A percentile compares a stretch with the other conserved stretches of the same genome.
These are phyloP conservation scores for Thermothelomyces thermophilus DNA, from an alignment of 2,329 filamentous ascomycete species.

Conservation along the genomic window DNA sequence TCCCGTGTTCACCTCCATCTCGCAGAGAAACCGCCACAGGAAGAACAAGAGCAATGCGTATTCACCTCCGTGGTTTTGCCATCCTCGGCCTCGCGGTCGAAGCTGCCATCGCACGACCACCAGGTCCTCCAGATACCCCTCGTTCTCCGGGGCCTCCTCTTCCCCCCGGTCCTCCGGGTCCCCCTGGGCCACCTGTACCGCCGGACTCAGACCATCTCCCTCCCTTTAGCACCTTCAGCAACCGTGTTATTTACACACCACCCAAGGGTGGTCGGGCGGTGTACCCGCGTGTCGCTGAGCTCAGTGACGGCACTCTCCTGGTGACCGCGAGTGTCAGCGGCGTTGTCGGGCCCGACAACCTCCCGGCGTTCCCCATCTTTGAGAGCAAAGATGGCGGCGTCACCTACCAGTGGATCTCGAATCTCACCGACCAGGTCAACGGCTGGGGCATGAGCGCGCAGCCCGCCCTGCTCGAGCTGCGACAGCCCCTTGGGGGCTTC, in stretches of 20 bases:
- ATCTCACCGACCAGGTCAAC: slow-evolving; percentile 57
- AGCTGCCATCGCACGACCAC: background rate
- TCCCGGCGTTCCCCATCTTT: slow-evolving; percentile 43
- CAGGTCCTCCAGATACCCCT: background rate
- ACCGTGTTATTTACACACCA: slow-evolving; percentile 20
- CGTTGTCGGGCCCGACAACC: background rate
- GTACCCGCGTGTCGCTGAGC: slow-evolving; percentile 21
- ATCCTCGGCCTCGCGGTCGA: slow-evolving; percentile 4
- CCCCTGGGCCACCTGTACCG: background rate
- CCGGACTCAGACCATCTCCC: background rate
- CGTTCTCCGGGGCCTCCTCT: no score
- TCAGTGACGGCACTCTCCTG: slow-evolving; percentile 22
- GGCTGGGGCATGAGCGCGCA: slow-evolving; percentile 62
- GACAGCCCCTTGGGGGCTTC: slow-evolving; percentile 49
- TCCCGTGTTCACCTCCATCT: no score
- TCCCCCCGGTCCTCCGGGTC: background rate
- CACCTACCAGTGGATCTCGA: slow-evolving; percentile 56
- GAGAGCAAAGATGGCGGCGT: slow-evolving; percentile 45
- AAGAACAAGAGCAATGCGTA: no score
- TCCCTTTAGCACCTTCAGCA: slow-evolving; percentile 8
- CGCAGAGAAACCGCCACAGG: no score
- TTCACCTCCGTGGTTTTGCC: no score
- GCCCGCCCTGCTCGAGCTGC: slow-evolving; percentile 59
- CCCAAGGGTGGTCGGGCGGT: slow-evolving; percentile 8
- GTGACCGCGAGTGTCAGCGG: slow-evolving; percentile 16